Conservation (phyloP, 2,329 filamentous ascomycete genomes). For the Trichoderma sp. region DNA sequence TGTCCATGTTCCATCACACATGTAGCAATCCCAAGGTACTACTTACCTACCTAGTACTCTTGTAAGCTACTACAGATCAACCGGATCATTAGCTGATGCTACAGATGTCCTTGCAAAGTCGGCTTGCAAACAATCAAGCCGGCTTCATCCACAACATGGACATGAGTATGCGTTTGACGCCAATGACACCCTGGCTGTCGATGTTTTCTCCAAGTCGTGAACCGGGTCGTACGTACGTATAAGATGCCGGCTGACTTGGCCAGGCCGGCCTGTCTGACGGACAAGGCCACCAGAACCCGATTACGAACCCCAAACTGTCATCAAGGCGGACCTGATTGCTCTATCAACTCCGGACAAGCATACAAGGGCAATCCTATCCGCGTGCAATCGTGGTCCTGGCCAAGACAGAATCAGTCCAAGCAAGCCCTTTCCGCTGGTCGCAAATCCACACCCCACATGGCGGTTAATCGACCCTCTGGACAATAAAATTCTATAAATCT, state of each 20-base stretch:
- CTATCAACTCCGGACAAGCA: not conserved
- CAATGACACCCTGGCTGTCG: not conserved
- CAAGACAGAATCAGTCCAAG: not conserved
- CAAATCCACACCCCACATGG: slow-evolving; percentile 11
- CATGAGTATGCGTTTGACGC: not conserved
- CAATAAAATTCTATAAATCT: slow-evolving; percentile 8
- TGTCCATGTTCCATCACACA: not conserved
- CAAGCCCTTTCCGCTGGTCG: not conserved
- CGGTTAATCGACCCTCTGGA: not conserved
- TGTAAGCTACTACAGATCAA: not conserved
- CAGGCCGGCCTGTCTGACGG: not conserved
- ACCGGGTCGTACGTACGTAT: not conserved
- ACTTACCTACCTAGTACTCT: not conserved
- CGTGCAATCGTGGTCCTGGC: not conserved
- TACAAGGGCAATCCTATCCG: not conserved
- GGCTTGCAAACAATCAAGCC: not conserved
- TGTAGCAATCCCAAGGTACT: no score
- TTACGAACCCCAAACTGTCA: not conserved
- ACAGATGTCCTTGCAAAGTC: not conserved
- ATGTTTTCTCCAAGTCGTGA: not conserved
- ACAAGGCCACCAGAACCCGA: not conserved
- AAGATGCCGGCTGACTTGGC: not conserved
- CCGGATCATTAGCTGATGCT: not conserved
- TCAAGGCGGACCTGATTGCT: not conserved
- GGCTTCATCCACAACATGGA: not conserved